Evolutionary conservation across 2,329 filamentous ascomycete species (phyloP).

Genomic region (Talaromyces sp.): DNA sequence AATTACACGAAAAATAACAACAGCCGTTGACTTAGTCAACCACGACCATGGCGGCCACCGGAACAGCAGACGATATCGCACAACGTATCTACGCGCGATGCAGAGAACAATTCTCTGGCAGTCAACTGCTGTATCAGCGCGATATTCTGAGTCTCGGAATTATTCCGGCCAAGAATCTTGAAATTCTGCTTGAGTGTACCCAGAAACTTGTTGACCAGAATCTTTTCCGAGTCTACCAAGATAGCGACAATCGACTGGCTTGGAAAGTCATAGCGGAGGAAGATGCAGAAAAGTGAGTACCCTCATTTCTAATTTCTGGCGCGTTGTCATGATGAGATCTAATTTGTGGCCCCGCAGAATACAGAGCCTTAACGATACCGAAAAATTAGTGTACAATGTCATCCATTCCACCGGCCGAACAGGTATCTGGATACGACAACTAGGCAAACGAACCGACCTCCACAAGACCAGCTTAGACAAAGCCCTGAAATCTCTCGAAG

Average conservation of each 20-base stretch:
- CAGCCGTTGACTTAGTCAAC: neutral
- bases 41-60: constrained; percentile 35
- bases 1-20: constrained; percentile 1
- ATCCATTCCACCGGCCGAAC: constrained; percentile 82
- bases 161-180: constrained; percentile 43
- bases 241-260: constrained; percentile 42
- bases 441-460: constrained; percentile 75
- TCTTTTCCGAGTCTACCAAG: constrained; percentile 45
- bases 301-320: too few species aligned
- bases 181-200: constrained; percentile 43
- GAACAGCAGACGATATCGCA: constrained; percentile 39
- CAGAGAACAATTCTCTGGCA: constrained; percentile 35
- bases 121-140: constrained; percentile 47
- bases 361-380: constrained; percentile 58
- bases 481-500: constrained; percentile 77
- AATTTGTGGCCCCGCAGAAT: constrained; percentile 28
- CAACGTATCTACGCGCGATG: constrained; percentile 47
- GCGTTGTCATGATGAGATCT: neutral
- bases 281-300: constrained; percentile 47
- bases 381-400: constrained; percentile 80
- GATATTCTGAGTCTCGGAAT: constrained; percentile 44
- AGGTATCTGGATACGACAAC: constrained; percentile 86
- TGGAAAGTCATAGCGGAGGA: constrained; percentile 50
- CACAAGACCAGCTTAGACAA: constrained; percentile 80
- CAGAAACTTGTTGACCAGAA: constrained; percentile 46